These are phyloP conservation scores for Durio zibethinus DNA, from an alignment of 345 rosid species.

Conservation along the genomic window DNA sequence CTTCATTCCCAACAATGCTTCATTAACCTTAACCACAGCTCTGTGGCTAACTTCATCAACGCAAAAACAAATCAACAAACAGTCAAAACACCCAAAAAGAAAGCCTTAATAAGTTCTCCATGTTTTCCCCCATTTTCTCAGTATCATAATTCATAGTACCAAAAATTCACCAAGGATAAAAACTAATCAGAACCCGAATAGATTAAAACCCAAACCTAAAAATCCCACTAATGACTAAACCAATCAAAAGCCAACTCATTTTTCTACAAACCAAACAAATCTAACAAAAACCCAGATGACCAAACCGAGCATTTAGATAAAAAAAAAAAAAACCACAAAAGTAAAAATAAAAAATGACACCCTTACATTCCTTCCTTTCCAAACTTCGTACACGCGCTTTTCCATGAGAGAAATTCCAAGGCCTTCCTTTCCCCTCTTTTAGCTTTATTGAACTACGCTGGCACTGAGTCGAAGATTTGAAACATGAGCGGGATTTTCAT, in stretches of 20 bases:
- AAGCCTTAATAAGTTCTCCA: not conserved
- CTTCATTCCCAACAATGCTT: not conserved
- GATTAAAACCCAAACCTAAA: slow-evolving; percentile 8
- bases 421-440: slow-evolving; percentile 13
- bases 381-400: slow-evolving; percentile 75
- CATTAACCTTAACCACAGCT: not conserved
- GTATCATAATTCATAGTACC: slow-evolving; percentile 11
- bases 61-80: not conserved
- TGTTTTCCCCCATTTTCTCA: slow-evolving; percentile 6
- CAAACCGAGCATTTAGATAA: slow-evolving; percentile 16
- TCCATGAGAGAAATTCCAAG: slow-evolving; percentile 45
- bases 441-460: slow-evolving; percentile 28
- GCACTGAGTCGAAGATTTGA: slow-evolving; percentile 33
- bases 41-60: not conserved
- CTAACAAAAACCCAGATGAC: slow-evolving; percentile 11
- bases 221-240: slow-evolving; percentile 13
- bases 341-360: not conserved
- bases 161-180: not conserved
- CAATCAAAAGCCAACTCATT: slow-evolving; percentile 19
- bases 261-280: slow-evolving; percentile 16
- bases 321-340: slow-evolving; percentile 7
- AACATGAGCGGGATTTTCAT: slow-evolving; percentile 29
- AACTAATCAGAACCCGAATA: slow-evolving; percentile 3
- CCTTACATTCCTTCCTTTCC: slow-evolving; percentile 95
- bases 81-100: not conserved